A percentile compares a stretch with the other conserved stretches of the same genome.
Conservation (phyloP, 1,284 basidiomycete species). For the Heliocybe sulcata region DNA sequence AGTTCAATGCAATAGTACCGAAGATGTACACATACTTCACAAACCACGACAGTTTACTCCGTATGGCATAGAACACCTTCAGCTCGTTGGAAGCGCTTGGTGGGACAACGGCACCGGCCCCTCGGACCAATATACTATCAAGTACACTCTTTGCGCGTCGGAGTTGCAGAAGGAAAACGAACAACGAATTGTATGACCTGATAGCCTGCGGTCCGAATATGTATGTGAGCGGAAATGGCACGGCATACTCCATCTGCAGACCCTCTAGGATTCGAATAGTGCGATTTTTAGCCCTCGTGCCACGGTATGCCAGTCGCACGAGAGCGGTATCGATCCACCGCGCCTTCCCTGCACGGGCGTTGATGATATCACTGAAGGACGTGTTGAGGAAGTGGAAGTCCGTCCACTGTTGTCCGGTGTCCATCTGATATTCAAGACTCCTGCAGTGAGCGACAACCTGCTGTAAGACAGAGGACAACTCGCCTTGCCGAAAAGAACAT, state of each 20-base stretch:
- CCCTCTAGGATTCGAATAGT: slow-evolving; percentile 62
- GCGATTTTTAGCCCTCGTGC: slow-evolving; percentile 32
- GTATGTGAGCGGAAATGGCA: slow-evolving; percentile 79
- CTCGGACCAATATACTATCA: slow-evolving; percentile 59
- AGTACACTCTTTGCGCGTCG: slow-evolving; percentile 64
- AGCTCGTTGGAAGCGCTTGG: too few relatives aligned
- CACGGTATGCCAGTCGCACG: slow-evolving; percentile 65
- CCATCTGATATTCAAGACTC: slow-evolving; percentile 58
- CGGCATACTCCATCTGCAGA: slow-evolving; percentile 65
- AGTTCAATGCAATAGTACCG: not conserved
- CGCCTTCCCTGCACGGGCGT: slow-evolving; percentile 30
- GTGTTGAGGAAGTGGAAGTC: slow-evolving; percentile 84
- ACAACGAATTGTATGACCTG: slow-evolving; percentile 61
- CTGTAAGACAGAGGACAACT: slow-evolving; percentile 10
- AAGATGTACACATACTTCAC: slow-evolving; percentile 54
- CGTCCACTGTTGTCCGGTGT: slow-evolving; percentile 60
- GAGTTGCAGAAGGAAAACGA: slow-evolving; percentile 74
- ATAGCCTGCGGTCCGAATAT: slow-evolving; percentile 60
- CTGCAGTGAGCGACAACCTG: not conserved
- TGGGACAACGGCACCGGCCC: slow-evolving; percentile 27
- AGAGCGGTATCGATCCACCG: slow-evolving; percentile 63
- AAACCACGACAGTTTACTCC: slow-evolving; percentile 76
- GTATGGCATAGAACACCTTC: slow-evolving; percentile 66
- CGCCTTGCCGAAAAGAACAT: slow-evolving; percentile 68
- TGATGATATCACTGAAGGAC: slow-evolving; percentile 63